phyloP scores from a whole-genome alignment of 306 rosid genomes.

The Cyclanthera cordifolia region DNA sequence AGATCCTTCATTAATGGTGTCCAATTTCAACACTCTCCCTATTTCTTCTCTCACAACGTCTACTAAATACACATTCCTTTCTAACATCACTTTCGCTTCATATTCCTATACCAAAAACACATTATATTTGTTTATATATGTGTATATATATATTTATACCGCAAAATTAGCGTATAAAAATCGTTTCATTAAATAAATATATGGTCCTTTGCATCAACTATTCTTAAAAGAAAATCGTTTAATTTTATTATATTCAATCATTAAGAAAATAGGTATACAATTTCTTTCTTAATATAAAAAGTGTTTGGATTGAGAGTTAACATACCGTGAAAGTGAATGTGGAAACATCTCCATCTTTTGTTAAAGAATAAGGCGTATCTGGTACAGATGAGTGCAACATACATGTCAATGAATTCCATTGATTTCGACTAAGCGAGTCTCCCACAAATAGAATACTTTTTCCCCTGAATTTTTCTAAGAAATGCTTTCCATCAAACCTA shows the following conservation, averaged over 20 bases:
- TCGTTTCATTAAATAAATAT: no score
- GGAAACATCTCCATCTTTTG: constrained; percentile 49
- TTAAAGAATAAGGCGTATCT: constrained; percentile 28
- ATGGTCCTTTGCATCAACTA: no score
- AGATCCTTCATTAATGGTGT: constrained; percentile 38
- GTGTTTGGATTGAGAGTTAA: neutral
- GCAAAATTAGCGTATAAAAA: no score
- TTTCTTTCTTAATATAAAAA: neutral
- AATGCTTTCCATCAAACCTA: constrained; percentile 50
- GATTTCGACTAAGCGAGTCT: constrained; percentile 75
- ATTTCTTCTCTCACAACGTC: constrained; percentile 46
- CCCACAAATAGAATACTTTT: constrained; percentile 87
- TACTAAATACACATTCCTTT: constrained; percentile 67
- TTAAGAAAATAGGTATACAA: no score
- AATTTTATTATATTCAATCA: no score
- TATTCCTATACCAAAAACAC: constrained; percentile 41
- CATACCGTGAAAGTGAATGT: constrained; percentile 49
- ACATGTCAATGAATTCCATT: constrained; percentile 87
- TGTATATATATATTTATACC: no score
- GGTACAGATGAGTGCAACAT: constrained; percentile 59
- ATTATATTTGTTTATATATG: no score
- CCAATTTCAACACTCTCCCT: constrained; percentile 77
- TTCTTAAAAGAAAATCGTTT: no score
- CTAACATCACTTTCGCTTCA: constrained; percentile 59
- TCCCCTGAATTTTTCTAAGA: constrained; percentile 49